phyloP scores from a whole-genome alignment of 257 asterid genomes.

The Solanum peruvianum region DNA sequence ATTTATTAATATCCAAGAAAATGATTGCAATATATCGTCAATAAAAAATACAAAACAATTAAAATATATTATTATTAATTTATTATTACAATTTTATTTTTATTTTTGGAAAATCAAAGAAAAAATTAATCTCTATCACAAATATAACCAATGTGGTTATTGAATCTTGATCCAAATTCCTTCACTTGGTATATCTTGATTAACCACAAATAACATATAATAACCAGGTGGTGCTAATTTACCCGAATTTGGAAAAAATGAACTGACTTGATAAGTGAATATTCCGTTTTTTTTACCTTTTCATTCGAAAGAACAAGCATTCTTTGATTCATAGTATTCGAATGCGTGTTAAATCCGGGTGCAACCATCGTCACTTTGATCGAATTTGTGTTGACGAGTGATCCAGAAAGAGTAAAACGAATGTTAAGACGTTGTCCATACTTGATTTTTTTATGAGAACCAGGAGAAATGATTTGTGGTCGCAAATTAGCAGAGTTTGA shows the following conservation, averaged over 20 bases:
- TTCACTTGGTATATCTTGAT: conserved; percentile 20
- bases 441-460: background rate
- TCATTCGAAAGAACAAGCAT: conserved; percentile 4
- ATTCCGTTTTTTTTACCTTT: background rate
- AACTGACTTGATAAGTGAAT: background rate
- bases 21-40: background rate
- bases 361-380: conserved; percentile 23
- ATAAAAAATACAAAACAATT: background rate
- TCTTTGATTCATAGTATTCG: conserved; percentile 38
- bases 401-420: background rate
- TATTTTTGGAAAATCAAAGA: background rate
- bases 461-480: conserved; percentile 9
- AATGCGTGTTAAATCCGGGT: conserved; percentile 29
- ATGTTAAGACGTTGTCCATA: background rate
- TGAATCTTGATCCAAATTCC: conserved; percentile 34
- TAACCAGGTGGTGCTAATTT: background rate
- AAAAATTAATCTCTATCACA: background rate
- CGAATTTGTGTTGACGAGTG: background rate
- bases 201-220: background rate
- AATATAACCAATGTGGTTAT: background rate
- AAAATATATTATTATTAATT: background rate
- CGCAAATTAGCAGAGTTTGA: background rate
- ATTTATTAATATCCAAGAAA: background rate
- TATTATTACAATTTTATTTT: too few species aligned
- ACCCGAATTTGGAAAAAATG: background rate